Conservation (phyloP, 2,329 filamentous ascomycete species). For the Sclerotinia minor region DNA sequence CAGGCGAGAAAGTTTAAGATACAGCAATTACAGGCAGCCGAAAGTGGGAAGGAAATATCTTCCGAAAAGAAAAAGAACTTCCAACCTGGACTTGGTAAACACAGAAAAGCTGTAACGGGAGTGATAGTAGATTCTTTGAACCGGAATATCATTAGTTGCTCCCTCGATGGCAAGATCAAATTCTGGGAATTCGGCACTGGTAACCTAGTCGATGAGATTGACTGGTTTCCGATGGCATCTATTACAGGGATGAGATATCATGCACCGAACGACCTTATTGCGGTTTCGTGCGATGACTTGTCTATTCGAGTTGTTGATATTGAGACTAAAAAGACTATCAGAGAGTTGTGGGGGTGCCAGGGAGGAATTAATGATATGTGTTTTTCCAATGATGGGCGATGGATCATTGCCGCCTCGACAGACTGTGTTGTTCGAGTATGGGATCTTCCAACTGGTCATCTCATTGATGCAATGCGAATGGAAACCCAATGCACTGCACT, state of each 20-base stretch:
- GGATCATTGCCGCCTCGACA: slow-evolving; percentile 85
- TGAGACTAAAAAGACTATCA: slow-evolving; percentile 84
- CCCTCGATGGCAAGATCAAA: slow-evolving; percentile 88
- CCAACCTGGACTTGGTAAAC: slow-evolving; percentile 61
- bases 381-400: slow-evolving; percentile 91
- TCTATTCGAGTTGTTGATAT: slow-evolving; percentile 88
- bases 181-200: slow-evolving; percentile 97
- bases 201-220: slow-evolving; percentile 73
- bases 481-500: slow-evolving; percentile 78
- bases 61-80: slow-evolving; percentile 32
- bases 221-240: slow-evolving; percentile 76
- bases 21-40: slow-evolving; percentile 52
- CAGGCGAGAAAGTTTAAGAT: slow-evolving; percentile 76
- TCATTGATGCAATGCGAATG: slow-evolving; percentile 88
- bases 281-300: slow-evolving; percentile 84
- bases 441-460: slow-evolving; percentile 92
- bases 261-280: slow-evolving; percentile 78
- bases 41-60: slow-evolving; percentile 32
- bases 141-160: slow-evolving; percentile 79
- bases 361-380: slow-evolving; percentile 75
- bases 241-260: slow-evolving; percentile 81
- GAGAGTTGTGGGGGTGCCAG: slow-evolving; percentile 85
- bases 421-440: slow-evolving; percentile 82
- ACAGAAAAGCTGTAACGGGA: slow-evolving; percentile 81
- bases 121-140: slow-evolving; percentile 88